Conservation (phyloP, 345 rosid genomes). For the Euphorbia lathyris region DNA sequence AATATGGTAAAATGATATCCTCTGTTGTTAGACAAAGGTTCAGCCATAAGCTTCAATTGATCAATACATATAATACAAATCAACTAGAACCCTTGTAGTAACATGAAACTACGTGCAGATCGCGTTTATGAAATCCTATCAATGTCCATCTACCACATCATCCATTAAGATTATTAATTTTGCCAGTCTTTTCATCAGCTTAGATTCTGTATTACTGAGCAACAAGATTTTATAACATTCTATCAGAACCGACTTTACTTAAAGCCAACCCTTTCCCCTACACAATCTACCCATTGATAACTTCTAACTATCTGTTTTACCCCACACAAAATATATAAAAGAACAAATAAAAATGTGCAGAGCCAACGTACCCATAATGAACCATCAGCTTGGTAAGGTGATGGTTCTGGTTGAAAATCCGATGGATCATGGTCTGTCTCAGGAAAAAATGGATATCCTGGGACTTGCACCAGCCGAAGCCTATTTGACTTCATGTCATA, state of each 20-base stretch:
- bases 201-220: neutral
- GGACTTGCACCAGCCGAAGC: conserved; percentile 51
- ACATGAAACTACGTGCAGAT: neutral
- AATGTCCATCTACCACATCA: too few species aligned
- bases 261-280: neutral
- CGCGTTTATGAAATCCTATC: too few species aligned
- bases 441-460: conserved; percentile 52
- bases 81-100: neutral
- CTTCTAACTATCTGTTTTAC: neutral
- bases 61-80: neutral
- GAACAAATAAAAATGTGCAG: neutral
- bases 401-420: conserved; percentile 35
- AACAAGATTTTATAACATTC: neutral
- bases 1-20: too few species aligned
- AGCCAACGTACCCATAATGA: conserved; percentile 56
- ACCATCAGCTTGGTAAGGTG: conserved; percentile 70
- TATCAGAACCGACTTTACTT: neutral
- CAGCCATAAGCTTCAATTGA: neutral
- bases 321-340: neutral
- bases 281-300: neutral
- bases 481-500: conserved; percentile 54
- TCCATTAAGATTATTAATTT: too few species aligned
- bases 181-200: neutral
- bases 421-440: conserved; percentile 42
- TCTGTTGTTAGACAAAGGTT: neutral